These are phyloP conservation scores for Myriosclerotinia scirpicola DNA, from an alignment of 2,329 filamentous ascomycete species.

Conservation along the genomic window DNA sequence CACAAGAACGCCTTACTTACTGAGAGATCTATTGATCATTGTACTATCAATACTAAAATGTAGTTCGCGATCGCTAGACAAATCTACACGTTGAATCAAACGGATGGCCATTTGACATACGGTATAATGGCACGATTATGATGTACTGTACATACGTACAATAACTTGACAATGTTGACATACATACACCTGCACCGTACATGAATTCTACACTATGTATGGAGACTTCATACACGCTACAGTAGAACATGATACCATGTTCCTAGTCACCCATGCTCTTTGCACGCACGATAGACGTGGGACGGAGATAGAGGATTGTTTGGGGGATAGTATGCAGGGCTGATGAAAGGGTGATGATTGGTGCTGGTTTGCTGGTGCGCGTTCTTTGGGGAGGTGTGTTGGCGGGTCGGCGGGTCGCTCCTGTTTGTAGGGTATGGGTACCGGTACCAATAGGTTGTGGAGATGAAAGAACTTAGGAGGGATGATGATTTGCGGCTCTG, in stretches of 20 bases:
- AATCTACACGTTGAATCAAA: background rate
- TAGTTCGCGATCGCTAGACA: background rate
- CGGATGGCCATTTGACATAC: background rate
- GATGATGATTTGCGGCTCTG: conserved; percentile 13
- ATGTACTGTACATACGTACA: conserved; percentile 7
- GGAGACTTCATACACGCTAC: conserved; percentile 13
- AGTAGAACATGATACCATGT: conserved; percentile 6
- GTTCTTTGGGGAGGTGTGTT: conserved; percentile 13
- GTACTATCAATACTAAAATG: conserved; percentile 4
- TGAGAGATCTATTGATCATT: conserved; percentile 7
- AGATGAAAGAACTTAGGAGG: background rate
- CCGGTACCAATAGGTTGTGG: conserved; percentile 12
- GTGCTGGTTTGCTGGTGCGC: conserved; percentile 13
- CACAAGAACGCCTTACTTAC: conserved; percentile 10
- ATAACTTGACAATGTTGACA: conserved; percentile 2
- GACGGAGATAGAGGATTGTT: background rate
- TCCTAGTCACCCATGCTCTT: conserved; percentile 10
- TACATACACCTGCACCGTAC: conserved; percentile 8
- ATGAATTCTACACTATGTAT: conserved; percentile 1
- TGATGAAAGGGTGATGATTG: conserved; percentile 20
- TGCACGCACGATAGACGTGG: conserved; percentile 9
- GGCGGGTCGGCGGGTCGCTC: conserved; percentile 20
- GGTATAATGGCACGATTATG: conserved; percentile 7
- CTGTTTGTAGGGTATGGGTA: conserved; percentile 7
- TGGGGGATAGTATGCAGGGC: conserved; percentile 17